Evolutionary conservation across 192 early-diverging fungal genomes (phyloP).

Genomic region (Entrophospora sp.): DNA sequence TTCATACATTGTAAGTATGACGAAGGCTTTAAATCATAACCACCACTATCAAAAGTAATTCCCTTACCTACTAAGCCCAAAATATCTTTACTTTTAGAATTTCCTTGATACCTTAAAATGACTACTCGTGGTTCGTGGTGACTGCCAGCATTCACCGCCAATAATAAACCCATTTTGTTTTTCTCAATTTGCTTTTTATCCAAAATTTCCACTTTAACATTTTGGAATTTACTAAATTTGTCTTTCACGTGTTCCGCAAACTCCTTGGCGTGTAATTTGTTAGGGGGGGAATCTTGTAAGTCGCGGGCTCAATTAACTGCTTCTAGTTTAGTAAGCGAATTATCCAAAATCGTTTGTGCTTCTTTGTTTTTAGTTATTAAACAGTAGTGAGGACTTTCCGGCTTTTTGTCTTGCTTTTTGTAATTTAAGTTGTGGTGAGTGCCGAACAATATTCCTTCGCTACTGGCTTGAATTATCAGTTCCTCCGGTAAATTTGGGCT

Average conservation of each 20-base stretch:
- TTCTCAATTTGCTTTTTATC: constrained; percentile 11
- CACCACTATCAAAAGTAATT: constrained; percentile 79
- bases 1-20: constrained; percentile 86
- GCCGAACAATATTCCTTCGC: neutral
- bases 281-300: neutral
- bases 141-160: neutral
- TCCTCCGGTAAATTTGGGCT: neutral
- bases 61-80: constrained; percentile 89
- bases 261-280: neutral
- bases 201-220: neutral
- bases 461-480: neutral
- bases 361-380: neutral
- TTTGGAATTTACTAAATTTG: neutral
- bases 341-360: neutral
- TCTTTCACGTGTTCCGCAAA: neutral
- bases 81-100: constrained; percentile 35
- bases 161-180: constrained; percentile 1
- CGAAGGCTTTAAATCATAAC: constrained; percentile 79
- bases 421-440: neutral
- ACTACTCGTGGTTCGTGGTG: neutral
- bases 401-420: neutral
- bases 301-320: constrained; percentile 5
- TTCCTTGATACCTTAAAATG: constrained; percentile 31
- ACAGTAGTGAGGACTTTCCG: neutral
- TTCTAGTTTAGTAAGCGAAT: neutral